phyloP scores from a whole-genome alignment of 2,329 filamentous ascomycete species.

The Colletotrichum sp. region DNA sequence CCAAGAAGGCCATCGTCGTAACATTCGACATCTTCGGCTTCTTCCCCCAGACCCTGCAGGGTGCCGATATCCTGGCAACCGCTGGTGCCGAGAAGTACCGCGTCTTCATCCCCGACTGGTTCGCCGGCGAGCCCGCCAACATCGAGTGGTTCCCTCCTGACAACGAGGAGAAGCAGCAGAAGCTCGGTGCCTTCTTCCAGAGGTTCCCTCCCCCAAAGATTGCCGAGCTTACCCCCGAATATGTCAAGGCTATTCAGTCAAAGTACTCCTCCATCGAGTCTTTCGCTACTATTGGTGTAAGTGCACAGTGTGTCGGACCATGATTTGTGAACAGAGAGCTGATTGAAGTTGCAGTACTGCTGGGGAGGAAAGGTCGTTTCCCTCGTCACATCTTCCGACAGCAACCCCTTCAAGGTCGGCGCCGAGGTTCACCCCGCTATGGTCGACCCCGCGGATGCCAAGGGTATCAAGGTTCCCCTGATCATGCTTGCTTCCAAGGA shows the following conservation, averaged over 20 bases:
- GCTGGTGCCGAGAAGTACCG: conserved; percentile 71
- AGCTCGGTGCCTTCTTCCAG: conserved; percentile 62
- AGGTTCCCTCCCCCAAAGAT: conserved; percentile 53
- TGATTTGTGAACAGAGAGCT: background rate
- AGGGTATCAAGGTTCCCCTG: conserved; percentile 64
- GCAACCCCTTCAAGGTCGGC: conserved; percentile 61
- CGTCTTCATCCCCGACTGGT: conserved; percentile 93
- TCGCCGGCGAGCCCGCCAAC: conserved; percentile 72
- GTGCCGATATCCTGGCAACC: conserved; percentile 68
- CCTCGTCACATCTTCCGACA: conserved; percentile 52
- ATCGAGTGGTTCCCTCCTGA: conserved; percentile 68
- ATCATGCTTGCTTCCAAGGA: conserved; percentile 70
- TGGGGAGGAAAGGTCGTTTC: conserved; percentile 74
- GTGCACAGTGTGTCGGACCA: too few species aligned
- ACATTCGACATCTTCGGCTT: conserved; percentile 75
- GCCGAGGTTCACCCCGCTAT: conserved; percentile 65
- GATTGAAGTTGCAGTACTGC: conserved; percentile 53
- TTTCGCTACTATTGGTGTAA: conserved; percentile 66
- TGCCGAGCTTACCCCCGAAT: conserved; percentile 56
- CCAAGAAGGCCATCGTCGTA: conserved; percentile 64
- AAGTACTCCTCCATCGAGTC: conserved; percentile 61
- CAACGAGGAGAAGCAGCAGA: conserved; percentile 67
- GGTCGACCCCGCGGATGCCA: conserved; percentile 67
- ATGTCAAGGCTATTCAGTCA: conserved; percentile 56
- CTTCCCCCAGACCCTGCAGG: conserved; percentile 73